A percentile compares a stretch with the other conserved stretches of the same genome.
phyloP scores from a whole-genome alignment of 331 rosid species.

The Telfairia occidentalis region DNA sequence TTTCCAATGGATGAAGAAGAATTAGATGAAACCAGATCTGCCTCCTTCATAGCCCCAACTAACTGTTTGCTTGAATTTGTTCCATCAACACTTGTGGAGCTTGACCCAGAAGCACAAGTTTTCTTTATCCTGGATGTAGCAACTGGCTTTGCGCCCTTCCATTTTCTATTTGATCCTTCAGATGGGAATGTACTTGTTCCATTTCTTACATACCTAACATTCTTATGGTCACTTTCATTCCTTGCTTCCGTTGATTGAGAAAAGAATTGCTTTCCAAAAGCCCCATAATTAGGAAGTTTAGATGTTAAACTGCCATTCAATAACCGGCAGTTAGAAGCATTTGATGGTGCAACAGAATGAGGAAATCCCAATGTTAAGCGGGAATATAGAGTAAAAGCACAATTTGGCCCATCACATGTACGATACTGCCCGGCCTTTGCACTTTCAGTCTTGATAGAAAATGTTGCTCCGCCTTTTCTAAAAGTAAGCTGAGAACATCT shows the following conservation, averaged over 20 bases:
- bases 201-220: constrained; percentile 10
- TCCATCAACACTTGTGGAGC: constrained; percentile 19
- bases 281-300: constrained; percentile 20
- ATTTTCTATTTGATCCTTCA: constrained; percentile 7
- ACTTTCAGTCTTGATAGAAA: constrained; percentile 15
- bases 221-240: constrained; percentile 14
- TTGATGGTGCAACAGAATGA: constrained; percentile 18
- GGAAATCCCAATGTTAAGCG: constrained; percentile 10
- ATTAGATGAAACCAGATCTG: neutral
- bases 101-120: constrained; percentile 15
- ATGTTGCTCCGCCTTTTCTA: constrained; percentile 19
- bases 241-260: constrained; percentile 21
- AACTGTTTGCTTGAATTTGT: constrained; percentile 17
- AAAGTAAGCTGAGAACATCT: constrained; percentile 27
- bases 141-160: constrained; percentile 28
- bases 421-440: constrained; percentile 15
- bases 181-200: constrained; percentile 5
- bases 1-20: constrained; percentile 12
- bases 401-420: constrained; percentile 15
- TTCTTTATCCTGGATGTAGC: constrained; percentile 22
- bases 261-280: constrained; percentile 31
- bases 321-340: constrained; percentile 15
- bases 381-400: constrained; percentile 10
- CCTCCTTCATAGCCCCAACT: constrained; percentile 21
- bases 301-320: constrained; percentile 13